These are phyloP conservation scores for Albophoma yamanashiensis DNA, from an alignment of 2,329 filamentous ascomycete species.

Conservation along the genomic window DNA sequence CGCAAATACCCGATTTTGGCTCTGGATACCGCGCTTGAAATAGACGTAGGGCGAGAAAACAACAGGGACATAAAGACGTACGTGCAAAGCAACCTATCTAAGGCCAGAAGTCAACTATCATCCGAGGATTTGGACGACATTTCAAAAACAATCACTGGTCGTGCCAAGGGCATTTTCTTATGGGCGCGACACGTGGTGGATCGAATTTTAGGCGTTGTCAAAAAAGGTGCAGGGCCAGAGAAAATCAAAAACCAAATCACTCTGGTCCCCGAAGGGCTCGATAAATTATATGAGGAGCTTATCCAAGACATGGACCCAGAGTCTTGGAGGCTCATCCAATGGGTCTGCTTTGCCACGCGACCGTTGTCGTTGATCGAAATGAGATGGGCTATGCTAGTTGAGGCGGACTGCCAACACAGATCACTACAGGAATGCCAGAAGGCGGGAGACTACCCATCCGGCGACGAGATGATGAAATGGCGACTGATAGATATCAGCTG, in stretches of 20 bases:
- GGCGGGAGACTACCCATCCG: constrained; percentile 7
- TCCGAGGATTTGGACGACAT: constrained; percentile 9
- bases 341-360: constrained; percentile 18
- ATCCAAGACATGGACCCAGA: constrained; percentile 6
- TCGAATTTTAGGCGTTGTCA: constrained; percentile 6
- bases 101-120: too few species aligned
- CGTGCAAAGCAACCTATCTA: constrained; percentile 7
- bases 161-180: constrained; percentile 21
- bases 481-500: constrained; percentile 12
- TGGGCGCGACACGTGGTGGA: constrained; percentile 23
- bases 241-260: constrained; percentile 12
- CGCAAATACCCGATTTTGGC: constrained; percentile 19
- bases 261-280: constrained; percentile 11
- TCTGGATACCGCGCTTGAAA: constrained; percentile 9
- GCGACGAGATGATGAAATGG: constrained; percentile 5
- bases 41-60: constrained; percentile 20
- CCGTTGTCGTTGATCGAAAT: constrained; percentile 16
- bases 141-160: background rate
- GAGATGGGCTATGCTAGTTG: constrained; percentile 19
- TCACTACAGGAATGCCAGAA: constrained; percentile 10
- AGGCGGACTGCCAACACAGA: constrained; percentile 7
- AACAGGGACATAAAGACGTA: constrained; percentile 16
- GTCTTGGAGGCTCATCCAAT: constrained; percentile 17
- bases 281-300: constrained; percentile 16
- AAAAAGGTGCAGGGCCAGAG: background rate